Evolutionary conservation across 441 rosid genomes (phyloP), one percentile per base, ranked within the genome.

Genomic region (Euphorbia schlechtendalii): DNA sequence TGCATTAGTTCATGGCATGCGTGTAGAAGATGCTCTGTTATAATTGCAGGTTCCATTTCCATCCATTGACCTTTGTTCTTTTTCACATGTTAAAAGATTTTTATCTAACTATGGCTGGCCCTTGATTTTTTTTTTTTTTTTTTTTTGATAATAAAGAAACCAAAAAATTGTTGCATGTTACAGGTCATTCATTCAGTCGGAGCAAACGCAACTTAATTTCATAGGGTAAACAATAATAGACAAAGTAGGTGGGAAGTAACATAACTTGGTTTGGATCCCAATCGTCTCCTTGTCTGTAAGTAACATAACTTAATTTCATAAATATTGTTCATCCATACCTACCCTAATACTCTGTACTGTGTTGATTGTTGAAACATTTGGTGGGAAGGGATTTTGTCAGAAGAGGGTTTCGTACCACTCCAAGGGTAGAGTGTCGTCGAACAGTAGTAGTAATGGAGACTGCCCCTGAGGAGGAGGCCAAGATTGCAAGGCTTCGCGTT

Each of bases 11-110:
- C 90, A 91, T 54, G 97, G 97, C 64, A 86, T 90, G 98, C 90
- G 87, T n/a, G 97, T 90, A 60, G 97, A 93, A 75, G 98, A 90
- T 83, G 97, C 97, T 65, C 73, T 88, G 28, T 57, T 93, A 82
- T 95, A 90, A 76, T 80, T 93, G 69, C 90, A 86, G 87, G 98
- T 89, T 74, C 76, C 66, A 67, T 21, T 13, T 46, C 56, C n/a
- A n/a, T 27, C 62, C 59, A 24, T 38, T 8, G 2, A 14, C 56
- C 52, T 62, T 55, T 20, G 4, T 24, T 63, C 34, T 41, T 7
- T 36, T 41, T 27, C 20, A 51, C 30, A 55, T 12, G 61, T 25
- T 53, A 69, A 13, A 43, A 27, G 36, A 43, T n/a, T n/a, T n/a
- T n/a, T n/a, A n/a, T n/a, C n/a, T n/a, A n/a, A n/a, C n/a, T n/a